phyloP scores from a whole-genome alignment of 176 grass and related monocot genomes.

The Cenchrus fungigraminus region DNA sequence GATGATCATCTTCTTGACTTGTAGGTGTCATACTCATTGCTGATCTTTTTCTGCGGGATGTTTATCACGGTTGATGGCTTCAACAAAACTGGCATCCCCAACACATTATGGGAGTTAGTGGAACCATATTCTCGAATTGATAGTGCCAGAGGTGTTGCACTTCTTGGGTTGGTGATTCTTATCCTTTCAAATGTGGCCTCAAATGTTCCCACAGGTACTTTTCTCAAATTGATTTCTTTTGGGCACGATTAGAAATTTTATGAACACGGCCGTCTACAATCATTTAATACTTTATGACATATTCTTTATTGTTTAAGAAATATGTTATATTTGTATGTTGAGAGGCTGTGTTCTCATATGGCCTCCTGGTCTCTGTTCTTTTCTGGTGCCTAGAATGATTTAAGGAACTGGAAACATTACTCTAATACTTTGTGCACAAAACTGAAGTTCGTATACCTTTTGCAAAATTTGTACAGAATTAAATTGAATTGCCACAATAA shows the following conservation, averaged over 20 bases:
- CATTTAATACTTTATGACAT: constrained; percentile 1
- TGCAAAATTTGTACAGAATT: not conserved
- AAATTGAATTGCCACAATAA: not conserved
- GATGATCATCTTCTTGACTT: not conserved
- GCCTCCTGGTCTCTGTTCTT: not conserved
- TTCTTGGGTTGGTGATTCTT: constrained; percentile 75
- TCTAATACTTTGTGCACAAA: not conserved
- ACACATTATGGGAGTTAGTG: constrained; percentile 83
- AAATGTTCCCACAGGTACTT: constrained; percentile 89
- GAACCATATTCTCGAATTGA: constrained; percentile 84
- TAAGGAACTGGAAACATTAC: not conserved
- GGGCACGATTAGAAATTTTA: not conserved
- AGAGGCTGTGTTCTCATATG: not conserved
- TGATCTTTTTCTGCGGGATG: constrained; percentile 98
- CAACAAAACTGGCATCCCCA: constrained; percentile 92
- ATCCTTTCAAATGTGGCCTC: constrained; percentile 93
- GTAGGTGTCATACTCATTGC: constrained; percentile 90
- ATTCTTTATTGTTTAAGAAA: not conserved
- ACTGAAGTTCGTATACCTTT: not conserved
- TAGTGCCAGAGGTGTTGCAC: constrained; percentile 60
- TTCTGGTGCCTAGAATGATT: not conserved
- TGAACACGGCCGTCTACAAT: not conserved
- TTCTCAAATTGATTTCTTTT: not conserved
- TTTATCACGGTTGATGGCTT: constrained; percentile 96
- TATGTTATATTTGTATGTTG: not conserved